Evolutionary conservation across 345 rosid species (phyloP).

Genomic region (Pelargonium nanum): DNA sequence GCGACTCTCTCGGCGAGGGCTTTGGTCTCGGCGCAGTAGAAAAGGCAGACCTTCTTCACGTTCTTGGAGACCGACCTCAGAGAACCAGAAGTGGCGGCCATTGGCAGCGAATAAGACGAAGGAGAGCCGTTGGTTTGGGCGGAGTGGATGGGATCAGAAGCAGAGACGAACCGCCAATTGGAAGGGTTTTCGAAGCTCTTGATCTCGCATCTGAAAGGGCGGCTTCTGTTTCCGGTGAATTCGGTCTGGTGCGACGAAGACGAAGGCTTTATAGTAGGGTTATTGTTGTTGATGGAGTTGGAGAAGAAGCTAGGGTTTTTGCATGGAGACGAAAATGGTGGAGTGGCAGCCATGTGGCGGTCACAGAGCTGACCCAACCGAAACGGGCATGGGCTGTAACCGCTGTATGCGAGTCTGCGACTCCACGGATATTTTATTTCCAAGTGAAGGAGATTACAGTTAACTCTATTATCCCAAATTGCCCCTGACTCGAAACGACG

Average conservation of each 20-base stretch:
- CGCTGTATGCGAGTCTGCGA: no score
- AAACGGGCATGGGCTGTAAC: no score
- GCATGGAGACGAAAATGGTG: background rate
- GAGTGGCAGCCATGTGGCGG: conserved; percentile 14
- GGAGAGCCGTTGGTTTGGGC: conserved; percentile 21
- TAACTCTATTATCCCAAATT: no score
- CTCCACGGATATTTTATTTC: background rate
- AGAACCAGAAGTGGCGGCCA: conserved; percentile 33
- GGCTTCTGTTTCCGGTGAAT: background rate
- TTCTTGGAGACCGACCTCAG: conserved; percentile 39
- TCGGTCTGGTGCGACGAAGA: background rate
- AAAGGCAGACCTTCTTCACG: conserved; percentile 59
- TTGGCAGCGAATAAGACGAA: conserved; percentile 28
- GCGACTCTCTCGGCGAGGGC: conserved; percentile 79
- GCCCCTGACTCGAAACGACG: no score
- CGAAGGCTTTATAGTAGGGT: background rate
- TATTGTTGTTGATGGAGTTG: conserved; percentile 2
- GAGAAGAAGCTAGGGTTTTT: background rate
- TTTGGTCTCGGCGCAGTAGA: conserved; percentile 62
- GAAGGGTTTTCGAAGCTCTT: conserved; percentile 47
- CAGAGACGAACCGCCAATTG: conserved; percentile 32
- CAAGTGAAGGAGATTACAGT: no score
- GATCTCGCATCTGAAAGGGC: conserved; percentile 27
- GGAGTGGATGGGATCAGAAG: conserved; percentile 32
- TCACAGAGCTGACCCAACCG: no score